Evolutionary conservation across 352 stramenopile species (phyloP).

Genomic region (Plasmopara halstedii): DNA sequence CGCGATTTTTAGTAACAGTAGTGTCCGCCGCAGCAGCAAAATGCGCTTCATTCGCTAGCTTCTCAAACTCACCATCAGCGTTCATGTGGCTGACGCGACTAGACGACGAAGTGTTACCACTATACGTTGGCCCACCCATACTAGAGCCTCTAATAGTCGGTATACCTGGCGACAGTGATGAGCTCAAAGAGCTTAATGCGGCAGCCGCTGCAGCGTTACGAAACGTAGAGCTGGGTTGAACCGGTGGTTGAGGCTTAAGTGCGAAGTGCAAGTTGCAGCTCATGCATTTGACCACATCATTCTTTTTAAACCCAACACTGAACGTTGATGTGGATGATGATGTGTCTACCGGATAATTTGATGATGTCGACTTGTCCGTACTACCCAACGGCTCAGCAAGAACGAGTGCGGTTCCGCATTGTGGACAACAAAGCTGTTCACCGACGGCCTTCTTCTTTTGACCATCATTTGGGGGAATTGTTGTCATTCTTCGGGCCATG

Average conservation of each 20-base stretch:
- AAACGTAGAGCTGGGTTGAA: slow-evolving; percentile 29
- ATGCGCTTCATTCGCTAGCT: slow-evolving; percentile 53
- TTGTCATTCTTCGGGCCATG: slow-evolving; percentile 5
- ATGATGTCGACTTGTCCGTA: slow-evolving; percentile 22
- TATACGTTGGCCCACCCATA: slow-evolving; percentile 21
- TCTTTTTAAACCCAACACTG: slow-evolving; percentile 51
- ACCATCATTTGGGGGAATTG: slow-evolving; percentile 8
- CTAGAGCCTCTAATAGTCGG: slow-evolving; percentile 38
- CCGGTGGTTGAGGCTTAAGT: slow-evolving; percentile 37
- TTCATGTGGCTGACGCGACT: slow-evolving; percentile 38
- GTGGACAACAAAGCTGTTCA: slow-evolving; percentile 50
- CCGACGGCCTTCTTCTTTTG: slow-evolving; percentile 13
- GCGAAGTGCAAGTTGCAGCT: slow-evolving; percentile 67
- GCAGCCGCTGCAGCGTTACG: slow-evolving; percentile 56
- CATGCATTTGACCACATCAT: slow-evolving; percentile 70
- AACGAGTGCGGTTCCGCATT: slow-evolving; percentile 52
- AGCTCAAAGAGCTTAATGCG: slow-evolving; percentile 59
- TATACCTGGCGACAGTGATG: slow-evolving; percentile 38
- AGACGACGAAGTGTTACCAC: slow-evolving; percentile 14
- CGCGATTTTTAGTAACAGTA: slow-evolving; percentile 26
- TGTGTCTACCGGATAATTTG: slow-evolving; percentile 4
- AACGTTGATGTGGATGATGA: slow-evolving; percentile 13
- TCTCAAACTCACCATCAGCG: slow-evolving; percentile 65
- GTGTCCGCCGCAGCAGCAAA: slow-evolving; percentile 8
- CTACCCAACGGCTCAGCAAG: slow-evolving; percentile 27